Evolutionary conservation across 805 yeast genomes (phyloP).

Genomic region (Saccharomycopsis sp.): DNA sequence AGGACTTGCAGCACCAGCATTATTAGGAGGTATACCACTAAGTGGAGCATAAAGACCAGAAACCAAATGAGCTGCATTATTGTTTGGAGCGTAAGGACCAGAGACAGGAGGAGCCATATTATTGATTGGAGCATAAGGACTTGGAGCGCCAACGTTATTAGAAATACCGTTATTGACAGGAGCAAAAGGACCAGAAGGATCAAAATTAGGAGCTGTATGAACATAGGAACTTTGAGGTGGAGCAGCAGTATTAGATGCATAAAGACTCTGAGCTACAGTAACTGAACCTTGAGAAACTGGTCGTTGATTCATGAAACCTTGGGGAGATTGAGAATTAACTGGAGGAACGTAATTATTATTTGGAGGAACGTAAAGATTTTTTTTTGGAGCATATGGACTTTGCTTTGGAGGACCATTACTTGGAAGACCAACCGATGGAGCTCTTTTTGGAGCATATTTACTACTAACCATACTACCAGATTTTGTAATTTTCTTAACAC

Average conservation of each 20-base stretch:
- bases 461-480: background rate
- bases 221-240: no score
- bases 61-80: background rate
- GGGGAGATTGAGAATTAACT: no score
- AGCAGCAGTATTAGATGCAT: no score
- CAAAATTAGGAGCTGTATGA: no score
- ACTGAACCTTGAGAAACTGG: no score
- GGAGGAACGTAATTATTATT: no score
- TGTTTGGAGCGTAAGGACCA: background rate
- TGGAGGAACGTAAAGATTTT: background rate
- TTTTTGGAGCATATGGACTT: background rate
- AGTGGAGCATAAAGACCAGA: background rate
- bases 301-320: no score
- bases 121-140: background rate
- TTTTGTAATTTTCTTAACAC: background rate
- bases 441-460: conserved; percentile 2
- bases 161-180: no score
- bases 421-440: background rate
- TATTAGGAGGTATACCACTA: background rate
- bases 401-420: background rate
- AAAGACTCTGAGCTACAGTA: no score
- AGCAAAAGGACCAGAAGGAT: no score
- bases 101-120: background rate
- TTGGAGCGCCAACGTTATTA: background rate
- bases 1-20: background rate